Base-by-base conservation (phyloP, 1,284 basidiomycete species). In the Stygiomarasmius scandens region DNA sequence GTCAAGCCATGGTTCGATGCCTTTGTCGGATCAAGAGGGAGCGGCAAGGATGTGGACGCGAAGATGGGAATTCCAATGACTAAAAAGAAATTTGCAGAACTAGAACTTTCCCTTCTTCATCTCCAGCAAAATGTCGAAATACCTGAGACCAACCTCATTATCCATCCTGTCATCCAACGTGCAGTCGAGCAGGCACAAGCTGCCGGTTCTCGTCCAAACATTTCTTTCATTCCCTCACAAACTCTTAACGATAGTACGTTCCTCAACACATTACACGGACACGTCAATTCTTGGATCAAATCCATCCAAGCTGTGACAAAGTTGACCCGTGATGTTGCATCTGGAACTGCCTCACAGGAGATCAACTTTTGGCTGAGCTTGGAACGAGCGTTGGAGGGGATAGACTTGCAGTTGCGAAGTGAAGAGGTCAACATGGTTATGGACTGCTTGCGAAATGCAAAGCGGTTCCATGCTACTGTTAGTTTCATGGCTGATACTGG, bases 51-150 rank as follows among this genome's bases (percentile, higher is more conserved):
- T 58, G 84, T 82, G 10, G 92, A 92, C 66, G 85, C 84, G 50
- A 93, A 95, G 75, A 92, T 96, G 87, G 95, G 91, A 86, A 98
- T 99, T 57, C 96, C 97, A 4, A 94, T 98, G 81, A 96, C 96
- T 32, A 98, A 97, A 84, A 96, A 96, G 81, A 98, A 98, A 75
- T 98, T 99, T 69, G 96, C 96, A 16, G 96, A 99, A 70, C 86
- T 99, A 57, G 96, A 99, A 72, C 79, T 98, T n/a, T 96, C 93
- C 4, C 79, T 99, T 8, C 79, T 98, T 5, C 97, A 99, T 69
- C 82, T 99, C 2, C 97, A 99, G 71, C 96, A 99, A 74, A 98
- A 98, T 68, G 96, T 98, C 63, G 96, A 98, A 76, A 98, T 99
- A 49, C 97, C 97, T 0, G 95, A 98, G 72, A 97, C 95, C 14